These are phyloP conservation scores for Curvularia eragrostidis DNA, from an alignment of 2,329 filamentous ascomycete species.

Conservation along the genomic window DNA sequence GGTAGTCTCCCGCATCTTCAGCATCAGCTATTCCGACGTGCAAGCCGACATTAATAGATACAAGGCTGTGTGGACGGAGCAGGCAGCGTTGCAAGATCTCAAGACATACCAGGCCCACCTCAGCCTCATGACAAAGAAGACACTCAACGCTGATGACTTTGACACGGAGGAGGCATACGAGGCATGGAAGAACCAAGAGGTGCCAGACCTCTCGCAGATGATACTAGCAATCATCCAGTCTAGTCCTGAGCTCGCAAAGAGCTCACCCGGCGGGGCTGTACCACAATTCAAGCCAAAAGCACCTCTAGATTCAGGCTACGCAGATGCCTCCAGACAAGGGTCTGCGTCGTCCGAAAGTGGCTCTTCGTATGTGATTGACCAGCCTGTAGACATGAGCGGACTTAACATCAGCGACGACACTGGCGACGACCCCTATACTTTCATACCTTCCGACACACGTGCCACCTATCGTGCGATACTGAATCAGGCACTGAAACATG, in stretches of 20 bases:
- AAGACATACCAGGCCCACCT: slow-evolving; percentile 93
- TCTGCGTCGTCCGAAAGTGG: slow-evolving; percentile 54
- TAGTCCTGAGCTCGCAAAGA: slow-evolving; percentile 84
- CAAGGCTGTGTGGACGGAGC: slow-evolving; percentile 84
- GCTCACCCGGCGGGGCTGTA: slow-evolving; percentile 66
- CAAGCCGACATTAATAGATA: slow-evolving; percentile 88
- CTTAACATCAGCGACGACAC: slow-evolving; percentile 66
- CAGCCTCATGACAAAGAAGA: slow-evolving; percentile 77
- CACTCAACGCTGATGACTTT: slow-evolving; percentile 84
- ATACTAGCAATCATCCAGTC: slow-evolving; percentile 89
- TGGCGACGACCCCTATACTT: slow-evolving; percentile 74
- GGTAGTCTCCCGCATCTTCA: slow-evolving; percentile 85
- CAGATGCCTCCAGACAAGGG: slow-evolving; percentile 55
- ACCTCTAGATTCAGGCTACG: slow-evolving; percentile 52
- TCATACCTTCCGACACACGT: slow-evolving; percentile 84
- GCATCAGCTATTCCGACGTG: slow-evolving; percentile 76
- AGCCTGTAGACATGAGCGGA: slow-evolving; percentile 70
- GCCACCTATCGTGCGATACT: slow-evolving; percentile 84
- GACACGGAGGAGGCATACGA: slow-evolving; percentile 87
- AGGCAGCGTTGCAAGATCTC: slow-evolving; percentile 86
- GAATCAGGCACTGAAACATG: slow-evolving; percentile 72
- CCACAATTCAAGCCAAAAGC: slow-evolving; percentile 61
- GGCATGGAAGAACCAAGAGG: slow-evolving; percentile 89
- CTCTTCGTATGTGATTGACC: slow-evolving; percentile 67
- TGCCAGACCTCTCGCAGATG: slow-evolving; percentile 86